Evolutionary conservation across 2,329 filamentous ascomycete species (phyloP), one percentile per base, ranked within the genome.

Genomic region (Davidsoniella eucalypti): DNA sequence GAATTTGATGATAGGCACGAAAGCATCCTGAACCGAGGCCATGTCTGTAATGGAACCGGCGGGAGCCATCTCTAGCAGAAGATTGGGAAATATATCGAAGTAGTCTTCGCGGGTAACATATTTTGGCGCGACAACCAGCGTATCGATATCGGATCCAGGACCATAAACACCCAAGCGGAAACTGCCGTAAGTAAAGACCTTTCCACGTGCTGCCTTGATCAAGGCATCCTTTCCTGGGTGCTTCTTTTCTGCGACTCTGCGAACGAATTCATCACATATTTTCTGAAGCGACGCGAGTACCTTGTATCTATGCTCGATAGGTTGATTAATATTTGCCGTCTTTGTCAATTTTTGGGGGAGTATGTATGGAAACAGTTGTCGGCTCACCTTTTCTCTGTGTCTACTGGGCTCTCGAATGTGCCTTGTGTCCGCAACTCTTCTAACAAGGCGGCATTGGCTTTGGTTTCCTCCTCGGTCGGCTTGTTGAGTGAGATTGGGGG

Each of bases 91-190:
- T 58, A 84, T 72, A 48, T 84, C 70, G 68, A 98, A 98, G 69
- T 94, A 98, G 65, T 98, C 87, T 29, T 90, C 82, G 53, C 87
- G 82, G 10, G 77, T 76, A 48, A 96, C 84, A 60, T 94, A 87
- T 66, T 86, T 88, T 8, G 92, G 92, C 12, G 82, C 88, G 47
- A 95, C 83, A 53, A 96, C 80, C 47, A 98, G 77, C 1, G 92
- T 95, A 68, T 98, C 92, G 59, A 98, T 96, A 78, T 98, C 92
- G 44, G 92, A 96, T 47, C 87, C 87, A 42, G 92, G 92, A 5
- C 88, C 88, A 64, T 85, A 94, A 21, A 96, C 92, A 54, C 92
- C 92, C 10, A 98, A 72, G 38, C 88, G 82, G 65, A 90, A 98
- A 65, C 92, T 96, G 56, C 92, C 92, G 64, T 92, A 98, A 1